A percentile compares a stretch with the other conserved stretches of the same genome.
These are phyloP conservation scores for Rhododendron vialii DNA, from an alignment of 148 eudicot genomes.

Conservation along the genomic window DNA sequence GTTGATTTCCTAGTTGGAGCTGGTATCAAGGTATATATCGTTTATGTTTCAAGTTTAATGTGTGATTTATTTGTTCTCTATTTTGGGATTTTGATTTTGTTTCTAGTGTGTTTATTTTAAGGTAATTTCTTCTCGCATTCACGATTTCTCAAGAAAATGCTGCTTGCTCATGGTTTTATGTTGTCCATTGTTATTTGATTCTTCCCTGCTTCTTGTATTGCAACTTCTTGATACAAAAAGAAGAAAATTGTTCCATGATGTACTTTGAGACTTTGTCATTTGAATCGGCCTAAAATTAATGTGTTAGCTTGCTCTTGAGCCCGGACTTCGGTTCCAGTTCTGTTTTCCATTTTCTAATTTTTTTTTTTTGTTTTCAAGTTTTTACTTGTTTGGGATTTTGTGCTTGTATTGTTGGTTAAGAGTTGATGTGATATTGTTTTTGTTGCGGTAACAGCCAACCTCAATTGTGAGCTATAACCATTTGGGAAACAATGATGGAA, in stretches of 20 bases:
- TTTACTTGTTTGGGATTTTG: background rate
- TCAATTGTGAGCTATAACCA: constrained; percentile 99
- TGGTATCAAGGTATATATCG: constrained; percentile 79
- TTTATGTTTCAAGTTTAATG: too few relatives aligned
- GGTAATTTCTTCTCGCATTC: background rate
- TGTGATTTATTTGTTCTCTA: background rate
- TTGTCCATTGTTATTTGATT: background rate
- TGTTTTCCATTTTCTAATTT: background rate
- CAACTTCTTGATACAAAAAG: background rate
- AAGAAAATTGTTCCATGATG: background rate
- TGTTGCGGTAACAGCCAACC: constrained; percentile 60
- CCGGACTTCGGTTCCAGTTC: background rate
- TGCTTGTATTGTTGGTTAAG: background rate
- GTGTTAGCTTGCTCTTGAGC: background rate
- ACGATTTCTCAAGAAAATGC: background rate
- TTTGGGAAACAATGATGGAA: constrained; percentile 98
- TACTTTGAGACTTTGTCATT: background rate
- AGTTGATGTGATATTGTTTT: background rate
- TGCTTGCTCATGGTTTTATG: background rate
- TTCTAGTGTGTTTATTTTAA: background rate
- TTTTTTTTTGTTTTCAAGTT: background rate
- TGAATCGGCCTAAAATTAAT: background rate
- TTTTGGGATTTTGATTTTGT: background rate
- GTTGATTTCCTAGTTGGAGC: constrained; percentile 99
- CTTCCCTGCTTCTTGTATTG: too few relatives aligned